Conservation (phyloP, 2,329 filamentous ascomycete species). For the Aspergillus piperis region DNA sequence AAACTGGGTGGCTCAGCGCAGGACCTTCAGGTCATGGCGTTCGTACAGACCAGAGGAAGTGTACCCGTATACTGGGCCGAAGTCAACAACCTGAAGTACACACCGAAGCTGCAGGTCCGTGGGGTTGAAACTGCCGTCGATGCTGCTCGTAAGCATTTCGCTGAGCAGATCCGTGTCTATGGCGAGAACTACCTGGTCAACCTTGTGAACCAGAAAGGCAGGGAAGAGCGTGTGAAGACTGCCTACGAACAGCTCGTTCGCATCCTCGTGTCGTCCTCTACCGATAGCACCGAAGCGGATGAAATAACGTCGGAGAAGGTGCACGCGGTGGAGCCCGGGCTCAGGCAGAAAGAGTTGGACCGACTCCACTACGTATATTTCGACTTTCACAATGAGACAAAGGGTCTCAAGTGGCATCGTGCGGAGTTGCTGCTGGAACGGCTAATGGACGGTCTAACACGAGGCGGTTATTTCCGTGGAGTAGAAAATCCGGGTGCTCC, state of each 20-base stretch:
- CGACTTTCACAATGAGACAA: conserved; percentile 97
- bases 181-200: conserved; percentile 98
- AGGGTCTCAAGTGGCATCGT: conserved; percentile 89
- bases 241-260: conserved; percentile 91
- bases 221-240: conserved; percentile 84
- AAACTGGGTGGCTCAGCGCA: conserved; percentile 63
- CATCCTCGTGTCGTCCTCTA: conserved; percentile 68
- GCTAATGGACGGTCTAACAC: conserved; percentile 71
- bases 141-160: conserved; percentile 83
- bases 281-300: conserved; percentile 67
- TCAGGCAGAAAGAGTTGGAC: conserved; percentile 68
- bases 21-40: conserved; percentile 87
- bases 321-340: conserved; percentile 68
- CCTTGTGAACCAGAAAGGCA: conserved; percentile 91
- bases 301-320: conserved; percentile 74
- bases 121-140: conserved; percentile 76
- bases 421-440: conserved; percentile 83
- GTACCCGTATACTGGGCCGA: conserved; percentile 97
- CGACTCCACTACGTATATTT: conserved; percentile 96
- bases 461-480: conserved; percentile 89
- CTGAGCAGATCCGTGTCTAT: conserved; percentile 89
- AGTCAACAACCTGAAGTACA: conserved; percentile 89
- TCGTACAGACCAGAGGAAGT: conserved; percentile 94
- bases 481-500: conserved; percentile 76
- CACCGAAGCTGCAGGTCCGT: conserved; percentile 83